Evolutionary conservation across 148 eudicot species (phyloP), one percentile per base, ranked within the genome.

Genomic region (Oxyria digyna): DNA sequence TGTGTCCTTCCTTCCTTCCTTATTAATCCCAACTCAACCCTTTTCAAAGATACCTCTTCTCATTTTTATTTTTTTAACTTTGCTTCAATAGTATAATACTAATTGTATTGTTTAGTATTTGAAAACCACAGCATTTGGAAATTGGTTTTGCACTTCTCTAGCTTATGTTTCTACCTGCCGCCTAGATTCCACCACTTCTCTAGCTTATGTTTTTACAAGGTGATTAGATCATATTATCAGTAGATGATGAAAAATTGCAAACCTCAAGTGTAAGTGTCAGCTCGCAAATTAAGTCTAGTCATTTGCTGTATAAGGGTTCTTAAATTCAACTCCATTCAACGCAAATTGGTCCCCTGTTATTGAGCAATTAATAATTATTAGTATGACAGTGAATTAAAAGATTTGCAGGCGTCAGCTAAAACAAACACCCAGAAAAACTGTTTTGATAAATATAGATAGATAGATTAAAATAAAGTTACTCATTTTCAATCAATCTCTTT

Each of bases 91-190:
- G n/a, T n/a, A 4, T 10, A 9, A 52, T 52, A 20, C 8, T 24
- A 52, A 23, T 21, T 4, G 29, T 29, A 1, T 52, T 52, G 5
- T 46, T 4, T 46, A 46, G 52, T n/a, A 46, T 46, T 46, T 46
- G 52, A 46, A 46, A n/a, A 6, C 52, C 52, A 46, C 21, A n/a
- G 21, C 52, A 46, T 13, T 46, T 46, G 52, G 23, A 46, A n/a
- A 46, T n/a, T 46, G 52, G 23, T 46, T 46, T 46, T 18, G 1
- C 8, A 4, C 5, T 2, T n/a, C 9, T 46, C 23, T n/a, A 46
- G 23, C 52, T 46, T 20, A 46, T 46, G 52, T n/a, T 46, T 23
- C 59, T 52, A 52, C 29, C 59, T 52, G 59, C 59, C 59, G 59
- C 29, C 59, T 52, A 20, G 8, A 52, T 8, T 23, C n/a, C n/a